Evolutionary conservation across 2,329 filamentous ascomycete species (phyloP), one percentile per base, ranked within the genome.

Genomic region (Elsinoe perseae): DNA sequence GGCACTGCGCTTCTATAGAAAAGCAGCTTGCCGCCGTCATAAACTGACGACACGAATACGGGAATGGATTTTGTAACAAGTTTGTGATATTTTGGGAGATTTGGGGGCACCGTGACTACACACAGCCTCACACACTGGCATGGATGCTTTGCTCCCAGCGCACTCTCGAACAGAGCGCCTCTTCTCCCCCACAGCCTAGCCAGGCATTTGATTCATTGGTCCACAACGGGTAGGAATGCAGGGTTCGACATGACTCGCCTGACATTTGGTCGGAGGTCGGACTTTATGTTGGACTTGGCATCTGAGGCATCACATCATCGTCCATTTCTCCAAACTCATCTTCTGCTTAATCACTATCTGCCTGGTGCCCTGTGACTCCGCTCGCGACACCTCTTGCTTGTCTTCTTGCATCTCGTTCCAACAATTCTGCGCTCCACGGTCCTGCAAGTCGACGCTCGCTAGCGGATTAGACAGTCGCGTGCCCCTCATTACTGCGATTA

Each of bases 1-100:
- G n/a, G n/a, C 30, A 20, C 32, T 18, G 48, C 48, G 30, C 20
- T 44, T 44, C n/a, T 44, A 18, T 16, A n/a, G 20, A 21, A 25
- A 25, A 27, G 18, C n/a, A 38, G 14, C 25, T 34, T 34, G 18
- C 10, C 30, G 30, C 48, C 48, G 48, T 52, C 48, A 18, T 5
- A n/a, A 14, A 52, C 28, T 32, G 32, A 52, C 40, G 48, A 34
- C 25, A 21, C n/a, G 30, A 38, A 38, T 52, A 52, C 48, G 48
- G 38, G 30, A 20, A 7, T 16, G n/a, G 38, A 30, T 12, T 52
- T 52, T 52, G 30, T 52, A 38, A 38, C 38, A 30, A 52, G 34
- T 38, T 7, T 28, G 28, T 18, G 48, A 52, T 52, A 52, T 38
- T 52, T 52, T 52, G 30, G 48, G 48, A 52, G 30, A 52, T 52